These are phyloP conservation scores for Roridomyces roridus DNA, from an alignment of 768 basidiomycete genomes.

Conservation along the genomic window DNA sequence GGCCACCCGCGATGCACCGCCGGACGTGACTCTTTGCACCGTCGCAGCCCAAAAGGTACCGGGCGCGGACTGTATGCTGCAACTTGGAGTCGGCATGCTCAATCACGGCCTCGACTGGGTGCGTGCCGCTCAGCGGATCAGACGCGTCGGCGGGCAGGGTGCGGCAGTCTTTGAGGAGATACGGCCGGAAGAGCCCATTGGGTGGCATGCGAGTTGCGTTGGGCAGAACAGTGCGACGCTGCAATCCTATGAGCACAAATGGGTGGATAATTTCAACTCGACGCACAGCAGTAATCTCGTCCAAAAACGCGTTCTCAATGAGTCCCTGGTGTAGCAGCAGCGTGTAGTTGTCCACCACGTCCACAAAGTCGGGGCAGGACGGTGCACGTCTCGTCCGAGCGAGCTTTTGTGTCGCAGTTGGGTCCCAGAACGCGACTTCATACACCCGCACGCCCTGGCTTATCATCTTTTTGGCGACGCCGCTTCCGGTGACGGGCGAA, in stretches of 20 bases:
- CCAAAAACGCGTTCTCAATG: slow-evolving; percentile 24
- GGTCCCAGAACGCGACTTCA: slow-evolving; percentile 27
- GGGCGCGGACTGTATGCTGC: slow-evolving; percentile 24
- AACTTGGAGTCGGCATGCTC: slow-evolving; percentile 21
- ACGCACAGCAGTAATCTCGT: slow-evolving; percentile 22
- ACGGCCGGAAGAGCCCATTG: slow-evolving; percentile 23
- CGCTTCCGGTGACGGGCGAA: slow-evolving; percentile 20
- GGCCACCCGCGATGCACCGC: slow-evolving; percentile 20
- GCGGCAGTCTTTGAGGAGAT: slow-evolving; percentile 17
- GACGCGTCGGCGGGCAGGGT: no score
- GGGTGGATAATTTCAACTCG: background rate
- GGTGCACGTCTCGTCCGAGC: slow-evolving; percentile 32
- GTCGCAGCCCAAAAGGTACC: slow-evolving; percentile 20
- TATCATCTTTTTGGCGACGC: slow-evolving; percentile 27
- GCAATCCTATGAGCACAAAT: background rate
- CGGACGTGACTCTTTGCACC: slow-evolving; percentile 56
- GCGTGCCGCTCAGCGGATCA: no score
- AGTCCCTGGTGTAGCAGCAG: slow-evolving; percentile 25
- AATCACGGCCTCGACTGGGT: slow-evolving; percentile 23
- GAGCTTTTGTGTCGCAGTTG: slow-evolving; percentile 24
- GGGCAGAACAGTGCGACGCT: slow-evolving; percentile 21
- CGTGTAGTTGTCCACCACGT: slow-evolving; percentile 26
- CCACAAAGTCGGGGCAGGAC: slow-evolving; percentile 24
- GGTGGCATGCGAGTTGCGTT: slow-evolving; percentile 18
- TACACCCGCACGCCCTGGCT: slow-evolving; percentile 24